Percentiles rank a stretch among this genome's conserved stretches.
These are phyloP conservation scores for Tricholoma terreum DNA, from an alignment of 768 basidiomycete genomes.

Conservation along the genomic window DNA sequence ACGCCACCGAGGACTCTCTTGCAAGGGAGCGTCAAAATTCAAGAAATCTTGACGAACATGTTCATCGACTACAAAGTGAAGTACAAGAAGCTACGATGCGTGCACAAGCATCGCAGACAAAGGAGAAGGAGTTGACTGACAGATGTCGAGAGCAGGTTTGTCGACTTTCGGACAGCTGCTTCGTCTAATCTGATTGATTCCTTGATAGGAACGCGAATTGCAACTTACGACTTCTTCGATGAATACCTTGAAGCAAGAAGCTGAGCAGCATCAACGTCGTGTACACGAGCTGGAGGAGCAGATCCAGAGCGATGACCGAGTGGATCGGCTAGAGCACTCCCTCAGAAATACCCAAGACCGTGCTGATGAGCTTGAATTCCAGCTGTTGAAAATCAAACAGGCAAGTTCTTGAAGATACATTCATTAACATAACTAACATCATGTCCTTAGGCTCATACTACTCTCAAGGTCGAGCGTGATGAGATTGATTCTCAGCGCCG, in stretches of 20 bases:
- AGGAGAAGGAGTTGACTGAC: constrained; percentile 55
- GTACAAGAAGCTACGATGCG: constrained; percentile 32
- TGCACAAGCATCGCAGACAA: constrained; percentile 41
- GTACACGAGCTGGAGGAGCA: constrained; percentile 77
- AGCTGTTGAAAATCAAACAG: constrained; percentile 76
- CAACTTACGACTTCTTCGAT: constrained; percentile 57
- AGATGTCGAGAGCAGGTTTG: constrained; percentile 52
- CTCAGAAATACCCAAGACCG: constrained; percentile 78
- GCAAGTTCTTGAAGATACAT: constrained; percentile 22
- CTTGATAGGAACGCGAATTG: constrained; percentile 67
- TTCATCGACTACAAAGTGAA: constrained; percentile 42
- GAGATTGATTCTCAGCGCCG: constrained; percentile 46
- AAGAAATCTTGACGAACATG: constrained; percentile 37
- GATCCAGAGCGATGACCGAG: constrained; percentile 79
- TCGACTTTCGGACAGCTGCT: background rate
- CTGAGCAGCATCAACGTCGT: constrained; percentile 52
- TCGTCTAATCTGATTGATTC: constrained; percentile 14
- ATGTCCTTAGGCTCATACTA: constrained; percentile 45
- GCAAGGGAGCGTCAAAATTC: constrained; percentile 41
- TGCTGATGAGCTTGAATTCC: constrained; percentile 81
- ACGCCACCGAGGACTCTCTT: constrained; percentile 39
- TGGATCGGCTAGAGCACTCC: constrained; percentile 67
- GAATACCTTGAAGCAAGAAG: constrained; percentile 50
- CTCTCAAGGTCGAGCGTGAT: constrained; percentile 63
- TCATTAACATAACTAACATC: constrained; percentile 1